Conservation (phyloP, 2,329 filamentous ascomycete species). For the Neonectria ditissima region DNA sequence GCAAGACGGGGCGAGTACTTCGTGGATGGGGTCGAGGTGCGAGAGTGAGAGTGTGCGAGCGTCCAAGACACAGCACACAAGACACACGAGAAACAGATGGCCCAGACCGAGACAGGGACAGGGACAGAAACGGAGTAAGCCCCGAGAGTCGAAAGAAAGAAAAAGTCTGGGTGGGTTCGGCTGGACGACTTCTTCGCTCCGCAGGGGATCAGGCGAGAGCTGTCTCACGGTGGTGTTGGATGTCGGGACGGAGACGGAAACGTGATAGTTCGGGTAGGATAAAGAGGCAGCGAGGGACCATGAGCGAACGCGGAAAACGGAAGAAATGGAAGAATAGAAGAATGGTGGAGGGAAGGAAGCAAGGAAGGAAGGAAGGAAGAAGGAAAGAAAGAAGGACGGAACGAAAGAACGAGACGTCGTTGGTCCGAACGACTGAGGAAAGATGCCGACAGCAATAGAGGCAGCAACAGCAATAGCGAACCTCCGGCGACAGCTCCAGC, state of each 20-base stretch:
- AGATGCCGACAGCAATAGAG: slow-evolving; percentile 4
- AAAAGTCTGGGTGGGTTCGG: background rate
- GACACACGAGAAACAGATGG: slow-evolving; percentile 11
- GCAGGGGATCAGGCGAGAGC: background rate
- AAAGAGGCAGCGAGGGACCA: slow-evolving; percentile 5
- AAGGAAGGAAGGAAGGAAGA: slow-evolving; percentile 20
- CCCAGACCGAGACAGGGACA: slow-evolving; percentile 10
- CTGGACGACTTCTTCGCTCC: background rate
- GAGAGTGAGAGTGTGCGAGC: slow-evolving; percentile 2
- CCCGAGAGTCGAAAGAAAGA: slow-evolving; percentile 8
- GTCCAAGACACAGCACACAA: slow-evolving; percentile 20
- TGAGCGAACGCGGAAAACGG: slow-evolving; percentile 21
- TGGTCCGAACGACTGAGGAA: slow-evolving; percentile 15
- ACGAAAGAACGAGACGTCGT: slow-evolving; percentile 24
- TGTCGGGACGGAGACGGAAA: background rate
- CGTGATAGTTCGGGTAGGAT: slow-evolving; percentile 10
- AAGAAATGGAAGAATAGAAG: slow-evolving; percentile 28
- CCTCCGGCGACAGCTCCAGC: background rate
- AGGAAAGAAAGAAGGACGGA: slow-evolving; percentile 18
- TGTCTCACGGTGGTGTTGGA: background rate
- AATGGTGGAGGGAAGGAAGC: slow-evolving; percentile 21
- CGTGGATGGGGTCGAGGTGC: slow-evolving; percentile 9
- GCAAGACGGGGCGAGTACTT: slow-evolving; percentile 11
- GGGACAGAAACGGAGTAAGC: slow-evolving; percentile 6
- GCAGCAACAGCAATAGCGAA: background rate